Base-by-base conservation (phyloP, 1,284 basidiomycete species). In the Sporisorium exsertum region DNA sequence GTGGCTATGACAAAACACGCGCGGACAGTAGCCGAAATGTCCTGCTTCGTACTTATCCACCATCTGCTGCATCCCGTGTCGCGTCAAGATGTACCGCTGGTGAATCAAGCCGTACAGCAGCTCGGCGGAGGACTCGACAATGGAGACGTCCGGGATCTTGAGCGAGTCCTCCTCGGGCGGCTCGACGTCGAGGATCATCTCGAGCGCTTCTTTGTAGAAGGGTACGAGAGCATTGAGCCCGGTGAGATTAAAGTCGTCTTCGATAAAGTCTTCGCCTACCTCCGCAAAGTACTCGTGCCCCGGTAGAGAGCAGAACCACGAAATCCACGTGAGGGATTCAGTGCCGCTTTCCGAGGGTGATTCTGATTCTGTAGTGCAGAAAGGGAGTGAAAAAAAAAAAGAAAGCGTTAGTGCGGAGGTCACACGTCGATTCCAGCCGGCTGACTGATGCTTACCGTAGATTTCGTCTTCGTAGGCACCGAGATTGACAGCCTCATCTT, bases 171-270 rank as follows among this genome's bases (percentile, higher is more conserved):
- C 97, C 83, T 96, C 76, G 60, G 64, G 86, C 87, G 97, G 94
- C 87, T 99, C 97, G 58, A 99, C 96, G 87, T 99, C 97, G 68
- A 99, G 87, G n/a, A 99, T 95, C 97, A 99, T 99, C 88, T 99
- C 97, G 90, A 99, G 92, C 29, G 97, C 97, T 86, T 99, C 97
- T 87, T 97, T 95, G 94, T 97, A 99, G 86, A 99, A 99, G 10
- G 97, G 89, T 1, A 99, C 95, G 89, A 97, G 92, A 20, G 91
- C 90, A 85, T 95, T 95, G 77, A 99, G 87, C 2, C 97, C 97
- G 0, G 97, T 99, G 59, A 99, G 88, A 87, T 99, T 99, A 88
- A 99, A 99, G 86, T 99, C 97, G 87, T 99, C 97, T 86, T 99
- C 97, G 86, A 99, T 99, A 86, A 98, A 99, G 84, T 99, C 96